phyloP scores from a whole-genome alignment of 345 rosid genomes.

The Capsella bursapastoris region DNA sequence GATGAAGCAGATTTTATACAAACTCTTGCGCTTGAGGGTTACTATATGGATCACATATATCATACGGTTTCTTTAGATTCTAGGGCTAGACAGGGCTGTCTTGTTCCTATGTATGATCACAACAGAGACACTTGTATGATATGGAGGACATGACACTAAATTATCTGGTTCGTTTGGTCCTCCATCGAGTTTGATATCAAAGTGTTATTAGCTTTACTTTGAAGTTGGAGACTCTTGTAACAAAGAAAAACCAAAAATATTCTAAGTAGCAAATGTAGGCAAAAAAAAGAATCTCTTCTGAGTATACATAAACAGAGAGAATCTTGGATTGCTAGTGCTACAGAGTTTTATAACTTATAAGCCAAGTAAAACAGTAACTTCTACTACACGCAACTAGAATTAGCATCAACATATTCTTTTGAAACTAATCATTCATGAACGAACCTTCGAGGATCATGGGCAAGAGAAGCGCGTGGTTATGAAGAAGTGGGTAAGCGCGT shows the following conservation, averaged over 20 bases:
- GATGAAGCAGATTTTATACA: slow-evolving; percentile 55
- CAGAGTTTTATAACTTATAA: not conserved
- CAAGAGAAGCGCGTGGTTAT: slow-evolving; percentile 42
- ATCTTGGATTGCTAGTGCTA: not conserved
- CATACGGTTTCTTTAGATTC: slow-evolving; percentile 49
- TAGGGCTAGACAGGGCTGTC: too few species aligned
- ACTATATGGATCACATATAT: slow-evolving; percentile 59
- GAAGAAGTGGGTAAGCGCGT: slow-evolving; percentile 17
- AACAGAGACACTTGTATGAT: slow-evolving; percentile 48
- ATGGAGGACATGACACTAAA: slow-evolving; percentile 56
- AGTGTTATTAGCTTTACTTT: slow-evolving; percentile 51
- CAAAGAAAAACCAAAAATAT: slow-evolving; percentile 16
- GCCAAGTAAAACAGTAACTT: slow-evolving; percentile 3
- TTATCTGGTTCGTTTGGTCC: slow-evolving; percentile 56
- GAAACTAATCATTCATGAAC: not conserved
- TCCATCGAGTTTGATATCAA: slow-evolving; percentile 60
- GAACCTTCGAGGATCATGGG: slow-evolving; percentile 34
- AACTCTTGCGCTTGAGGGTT: slow-evolving; percentile 65
- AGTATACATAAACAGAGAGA: not conserved
- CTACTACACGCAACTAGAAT: not conserved
- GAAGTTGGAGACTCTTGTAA: slow-evolving; percentile 63
- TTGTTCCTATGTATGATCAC: slow-evolving; percentile 44
- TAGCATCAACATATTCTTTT: not conserved
- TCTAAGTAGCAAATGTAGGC: not conserved
- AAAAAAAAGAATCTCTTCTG: not conserved